Conservation (phyloP, 305 asterid species). For the Fraxinus baroniana region DNA sequence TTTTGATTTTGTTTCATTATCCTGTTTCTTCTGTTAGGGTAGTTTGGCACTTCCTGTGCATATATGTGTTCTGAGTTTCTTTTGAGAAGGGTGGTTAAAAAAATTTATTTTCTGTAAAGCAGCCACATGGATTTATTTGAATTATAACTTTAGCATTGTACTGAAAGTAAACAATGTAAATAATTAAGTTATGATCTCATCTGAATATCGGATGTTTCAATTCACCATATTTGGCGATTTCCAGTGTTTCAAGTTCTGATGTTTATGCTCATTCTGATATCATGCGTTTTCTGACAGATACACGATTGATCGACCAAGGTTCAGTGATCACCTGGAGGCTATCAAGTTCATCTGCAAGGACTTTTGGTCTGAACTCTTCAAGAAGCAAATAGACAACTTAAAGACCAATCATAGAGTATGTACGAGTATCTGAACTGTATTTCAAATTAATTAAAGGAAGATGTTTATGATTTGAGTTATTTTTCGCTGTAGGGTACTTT, state of each 20-base stretch:
- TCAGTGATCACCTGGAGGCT: constrained; percentile 92
- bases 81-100: not conserved
- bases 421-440: constrained; percentile 19
- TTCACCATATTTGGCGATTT: not conserved
- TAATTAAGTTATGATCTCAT: not conserved
- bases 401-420: constrained; percentile 97
- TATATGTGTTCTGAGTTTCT: not conserved
- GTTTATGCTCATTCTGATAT: not conserved
- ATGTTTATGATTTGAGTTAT: constrained; percentile 9
- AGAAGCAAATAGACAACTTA: constrained; percentile 96
- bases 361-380: constrained; percentile 98
- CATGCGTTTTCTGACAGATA: constrained; percentile 45
- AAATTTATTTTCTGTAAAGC: not conserved
- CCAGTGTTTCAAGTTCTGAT: not conserved
- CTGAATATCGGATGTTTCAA: not conserved
- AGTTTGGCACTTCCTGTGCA: not conserved
- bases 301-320: constrained; percentile 94
- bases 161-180: not conserved
- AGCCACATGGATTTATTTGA: not conserved
- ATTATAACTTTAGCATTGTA: not conserved
- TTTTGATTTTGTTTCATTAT: not conserved
- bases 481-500: constrained; percentile 73
- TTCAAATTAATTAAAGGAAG: constrained; percentile 12
- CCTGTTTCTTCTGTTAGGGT: not conserved
- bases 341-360: constrained; percentile 98